These are phyloP conservation scores for Termitomyces sp. DNA, from an alignment of 768 basidiomycete species.

Conservation along the genomic window DNA sequence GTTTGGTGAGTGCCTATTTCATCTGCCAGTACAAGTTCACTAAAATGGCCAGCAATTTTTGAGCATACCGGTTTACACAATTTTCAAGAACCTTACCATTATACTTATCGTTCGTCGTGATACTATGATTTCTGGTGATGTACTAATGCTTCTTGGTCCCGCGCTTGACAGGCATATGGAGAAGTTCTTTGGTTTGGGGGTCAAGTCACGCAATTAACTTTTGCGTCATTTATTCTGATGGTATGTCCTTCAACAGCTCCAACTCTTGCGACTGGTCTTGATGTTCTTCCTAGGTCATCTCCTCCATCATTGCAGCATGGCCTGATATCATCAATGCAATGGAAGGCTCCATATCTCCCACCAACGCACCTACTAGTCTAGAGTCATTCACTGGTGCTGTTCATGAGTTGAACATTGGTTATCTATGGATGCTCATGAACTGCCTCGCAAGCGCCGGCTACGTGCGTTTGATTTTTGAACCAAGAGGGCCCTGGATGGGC, in stretches of 20 bases:
- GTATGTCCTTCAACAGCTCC: slow-evolving; percentile 30
- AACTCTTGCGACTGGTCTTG: background rate
- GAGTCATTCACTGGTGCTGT: slow-evolving; percentile 42
- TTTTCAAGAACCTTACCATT: slow-evolving; percentile 99
- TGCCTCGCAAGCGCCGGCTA: slow-evolving; percentile 88
- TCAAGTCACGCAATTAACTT: slow-evolving; percentile 78
- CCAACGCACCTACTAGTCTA: slow-evolving; percentile 12
- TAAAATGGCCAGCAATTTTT: slow-evolving; percentile 77
- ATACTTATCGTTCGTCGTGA: slow-evolving; percentile 78
- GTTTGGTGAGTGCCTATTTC: slow-evolving; percentile 58
- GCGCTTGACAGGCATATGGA: slow-evolving; percentile 73
- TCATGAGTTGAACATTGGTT: slow-evolving; percentile 65
- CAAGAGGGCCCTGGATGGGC: background rate
- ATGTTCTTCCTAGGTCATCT: slow-evolving; percentile 58
- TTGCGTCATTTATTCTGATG: slow-evolving; percentile 91
- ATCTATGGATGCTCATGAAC: slow-evolving; percentile 95
- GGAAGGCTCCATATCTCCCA: slow-evolving; percentile 2
- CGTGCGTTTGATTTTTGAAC: slow-evolving; percentile 40
- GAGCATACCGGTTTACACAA: slow-evolving; percentile 96
- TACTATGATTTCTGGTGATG: background rate
- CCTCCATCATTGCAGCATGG: slow-evolving; percentile 97
- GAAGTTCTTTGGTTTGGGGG: slow-evolving; percentile 98
- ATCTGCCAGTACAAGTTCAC: slow-evolving; percentile 8
- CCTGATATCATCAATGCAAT: slow-evolving; percentile 62
- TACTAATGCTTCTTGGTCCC: background rate